Base-by-base conservation (phyloP, 176 grass and related monocot species). In the Tillandsia fasciculata region DNA sequence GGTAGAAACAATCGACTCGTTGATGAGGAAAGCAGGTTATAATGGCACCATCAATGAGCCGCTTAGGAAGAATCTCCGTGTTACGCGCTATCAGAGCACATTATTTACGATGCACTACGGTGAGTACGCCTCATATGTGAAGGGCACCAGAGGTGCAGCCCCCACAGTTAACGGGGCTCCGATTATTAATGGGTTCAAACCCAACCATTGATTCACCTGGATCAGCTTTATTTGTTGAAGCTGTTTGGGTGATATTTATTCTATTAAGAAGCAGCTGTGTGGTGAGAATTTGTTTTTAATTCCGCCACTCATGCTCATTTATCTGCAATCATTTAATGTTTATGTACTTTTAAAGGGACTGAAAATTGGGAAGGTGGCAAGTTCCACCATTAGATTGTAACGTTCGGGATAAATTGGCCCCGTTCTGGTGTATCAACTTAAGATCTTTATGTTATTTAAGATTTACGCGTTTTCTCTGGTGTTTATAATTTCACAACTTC, bases 21-120 rank as follows among this genome's bases (percentile, higher is more conserved):
- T 99, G 49, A 90, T 99, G 95, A 87, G 84, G 79, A 99, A 99
- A 76, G 84, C 95, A 0, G 95, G 95, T 48, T 99, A 93, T 49
- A 87, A 90, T 58, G 84, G 95, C 13, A 24, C 33, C 48, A 94
- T 99, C 64, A 88, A 51, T 0, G 95, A 94, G 27, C 50, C 82
- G 54, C 81, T 94, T 64, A 83, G 95, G 76, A 86, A 90, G 82
- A 92, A 90, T 71, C 66, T 99, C 66, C 67, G 52, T 20, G 73
- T 94, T 48, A 99, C 87, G 17, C 89, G 87, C 79, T 99, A 99
- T 66, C 87, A 99, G 75, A 93, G 90, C 80, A 90, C 90, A 50
- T 82, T 99, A 29, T 84, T 86, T 84, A 93, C 90, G 29, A 86
- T 99, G 95, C 81, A 86, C 49, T 94, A 88, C 2, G 54, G 84